phyloP scores from a whole-genome alignment of 139 green algal genomes.

The Coelastrella sp. region DNA sequence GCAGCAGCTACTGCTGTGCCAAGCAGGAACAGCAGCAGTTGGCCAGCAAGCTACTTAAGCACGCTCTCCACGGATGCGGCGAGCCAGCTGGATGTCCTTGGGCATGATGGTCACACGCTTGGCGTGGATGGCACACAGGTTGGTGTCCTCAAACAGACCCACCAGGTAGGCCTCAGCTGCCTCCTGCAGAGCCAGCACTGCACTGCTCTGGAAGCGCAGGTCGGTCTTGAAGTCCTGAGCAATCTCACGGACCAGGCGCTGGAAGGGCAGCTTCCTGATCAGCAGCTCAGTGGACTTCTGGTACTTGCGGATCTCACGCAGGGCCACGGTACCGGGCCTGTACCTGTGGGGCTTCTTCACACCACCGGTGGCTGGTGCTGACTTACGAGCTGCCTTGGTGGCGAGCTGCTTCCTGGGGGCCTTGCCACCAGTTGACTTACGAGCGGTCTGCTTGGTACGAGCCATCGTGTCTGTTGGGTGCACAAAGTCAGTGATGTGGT shows the following conservation, averaged over 20 bases:
- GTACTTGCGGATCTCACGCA: conserved; percentile 96
- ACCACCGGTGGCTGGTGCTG: conserved; percentile 87
- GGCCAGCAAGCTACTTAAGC: background rate
- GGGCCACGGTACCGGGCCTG: conserved; percentile 89
- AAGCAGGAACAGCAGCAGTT: background rate
- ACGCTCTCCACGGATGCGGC: conserved; percentile 54
- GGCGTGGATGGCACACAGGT: conserved; percentile 96
- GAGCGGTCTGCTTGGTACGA: conserved; percentile 90
- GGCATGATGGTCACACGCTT: conserved; percentile 85
- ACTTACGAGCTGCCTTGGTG: conserved; percentile 91
- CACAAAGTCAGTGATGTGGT: background rate
- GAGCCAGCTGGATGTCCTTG: conserved; percentile 70
- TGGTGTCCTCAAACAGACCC: conserved; percentile 98
- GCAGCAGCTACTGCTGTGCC: background rate
- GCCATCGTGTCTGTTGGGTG: conserved; percentile 64
- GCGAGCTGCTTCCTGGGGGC: conserved; percentile 96
- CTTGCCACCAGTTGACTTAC: conserved; percentile 90
- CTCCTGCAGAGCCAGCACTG: conserved; percentile 96
- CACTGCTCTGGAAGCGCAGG: conserved; percentile 96
- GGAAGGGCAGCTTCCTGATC: conserved; percentile 97
- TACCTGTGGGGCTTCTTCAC: conserved; percentile 95
- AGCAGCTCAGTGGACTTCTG: conserved; percentile 96
- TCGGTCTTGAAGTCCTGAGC: conserved; percentile 99
- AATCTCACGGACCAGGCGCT: conserved; percentile 97
- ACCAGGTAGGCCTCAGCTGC: conserved; percentile 98